Evolutionary conservation across 2,329 filamentous ascomycete genomes (phyloP).

Genomic region (Colletotrichum higginsianum): DNA sequence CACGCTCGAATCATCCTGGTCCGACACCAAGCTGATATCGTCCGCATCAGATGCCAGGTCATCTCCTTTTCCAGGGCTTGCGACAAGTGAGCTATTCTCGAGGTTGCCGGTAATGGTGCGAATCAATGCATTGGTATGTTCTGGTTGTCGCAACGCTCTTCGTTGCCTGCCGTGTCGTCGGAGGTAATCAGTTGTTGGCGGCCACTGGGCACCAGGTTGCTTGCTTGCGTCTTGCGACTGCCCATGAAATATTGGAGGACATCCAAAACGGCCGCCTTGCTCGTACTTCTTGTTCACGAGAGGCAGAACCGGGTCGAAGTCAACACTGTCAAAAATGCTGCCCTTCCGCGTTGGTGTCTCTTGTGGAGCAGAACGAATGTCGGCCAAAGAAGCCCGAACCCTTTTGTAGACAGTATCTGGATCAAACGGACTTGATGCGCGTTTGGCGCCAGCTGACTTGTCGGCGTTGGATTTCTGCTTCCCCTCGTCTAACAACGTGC

Average conservation of each 20-base stretch:
- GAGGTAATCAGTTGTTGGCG: conserved; percentile 65
- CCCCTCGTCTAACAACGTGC: conserved; percentile 63
- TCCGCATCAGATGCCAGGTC: conserved; percentile 61
- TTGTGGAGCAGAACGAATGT: conserved; percentile 44
- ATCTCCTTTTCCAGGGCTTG: conserved; percentile 58
- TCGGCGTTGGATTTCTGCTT: conserved; percentile 47
- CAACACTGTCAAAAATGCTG: conserved; percentile 69
- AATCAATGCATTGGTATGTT: conserved; percentile 51
- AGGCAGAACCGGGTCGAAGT: conserved; percentile 67
- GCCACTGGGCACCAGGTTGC: conserved; percentile 51
- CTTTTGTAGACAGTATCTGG: conserved; percentile 72
- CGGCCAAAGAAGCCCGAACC: conserved; percentile 63
- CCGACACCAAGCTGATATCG: conserved; percentile 67
- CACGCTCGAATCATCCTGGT: conserved; percentile 68
- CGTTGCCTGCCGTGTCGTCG: conserved; percentile 62
- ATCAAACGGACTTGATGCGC: conserved; percentile 71
- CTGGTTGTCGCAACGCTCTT: conserved; percentile 50
- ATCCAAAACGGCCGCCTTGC: conserved; percentile 69
- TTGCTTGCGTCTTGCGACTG: conserved; percentile 48
- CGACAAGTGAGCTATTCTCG: conserved; percentile 53
- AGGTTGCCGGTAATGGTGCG: conserved; percentile 54
- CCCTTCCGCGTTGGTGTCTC: conserved; percentile 52
- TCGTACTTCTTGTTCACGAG: conserved; percentile 73
- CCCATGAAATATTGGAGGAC: conserved; percentile 51
- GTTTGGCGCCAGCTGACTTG: conserved; percentile 55